Base-by-base conservation (phyloP, 805 yeast species). In the Spencermartinsiella europaea region DNA sequence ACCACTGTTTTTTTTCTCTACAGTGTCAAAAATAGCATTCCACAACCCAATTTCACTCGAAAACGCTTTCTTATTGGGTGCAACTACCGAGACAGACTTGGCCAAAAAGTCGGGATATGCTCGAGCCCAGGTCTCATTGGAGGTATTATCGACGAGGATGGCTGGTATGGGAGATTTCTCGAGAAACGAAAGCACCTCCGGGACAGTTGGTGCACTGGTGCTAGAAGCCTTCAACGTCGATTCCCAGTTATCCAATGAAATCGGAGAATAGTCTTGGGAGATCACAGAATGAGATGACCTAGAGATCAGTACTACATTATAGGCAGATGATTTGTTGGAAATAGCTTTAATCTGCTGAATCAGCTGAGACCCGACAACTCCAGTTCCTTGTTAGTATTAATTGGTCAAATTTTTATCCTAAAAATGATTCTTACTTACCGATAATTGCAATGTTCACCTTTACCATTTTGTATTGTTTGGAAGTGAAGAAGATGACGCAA, bases 41-140 rank as follows among this genome's bases (percentile, higher is more conserved):
- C 98, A 93, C 10, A 81, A 69, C 20, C 71, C 65, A 51, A 85
- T 68, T 46, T 79, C 83, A 37, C 89, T 75, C 7, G 97, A 89
- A 63, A 93, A 93, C 0, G 95, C 99, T 75, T 93, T 93, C 70
- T 93, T 93, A 76, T 93, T 93, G 56, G 99, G 99, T 38, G 99
- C 93, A 16, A 98, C 99, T 59, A 93, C 80, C 38, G 96, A 88
- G 54, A 93, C 81, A 34, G 96, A 95, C 49, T 73, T 77, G 55
- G 75, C 66, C 51, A 91, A 72, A 59, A 93, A 81, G 34, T 72
- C 66, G 38, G 95, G 85, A 67, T 93, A 93, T 45, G 78, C 76
- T 38, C 76, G 74, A 39, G 98, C 95, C 56, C 91, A 70, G 4
- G 75, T 63, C 53, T 78, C 85, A 66, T 82, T 85, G 25, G 98